Evolutionary conservation across 768 basidiomycete genomes (phyloP).

Genomic region (Filobasidium wieringae): DNA sequence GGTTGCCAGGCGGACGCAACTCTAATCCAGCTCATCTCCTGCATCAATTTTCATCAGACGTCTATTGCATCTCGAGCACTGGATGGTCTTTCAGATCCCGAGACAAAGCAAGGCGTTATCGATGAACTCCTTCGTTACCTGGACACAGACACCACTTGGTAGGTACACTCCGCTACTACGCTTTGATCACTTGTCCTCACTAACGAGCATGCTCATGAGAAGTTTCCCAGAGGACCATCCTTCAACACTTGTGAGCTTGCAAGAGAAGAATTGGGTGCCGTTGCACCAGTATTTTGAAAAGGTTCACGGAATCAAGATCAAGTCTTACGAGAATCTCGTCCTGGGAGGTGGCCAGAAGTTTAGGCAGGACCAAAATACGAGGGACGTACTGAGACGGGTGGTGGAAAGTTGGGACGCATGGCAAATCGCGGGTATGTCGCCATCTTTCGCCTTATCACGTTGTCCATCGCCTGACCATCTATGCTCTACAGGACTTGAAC

Average conservation of each 20-base stretch:
- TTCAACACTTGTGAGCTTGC: conserved; percentile 59
- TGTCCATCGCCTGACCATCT: not conserved
- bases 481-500: conserved; percentile 85
- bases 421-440: conserved; percentile 70
- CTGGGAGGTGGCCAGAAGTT: conserved; percentile 61
- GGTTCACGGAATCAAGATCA: conserved; percentile 56
- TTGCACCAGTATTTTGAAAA: conserved; percentile 64
- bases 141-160: conserved; percentile 68
- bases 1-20: not conserved
- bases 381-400: conserved; percentile 49
- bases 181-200: not conserved
- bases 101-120: conserved; percentile 52
- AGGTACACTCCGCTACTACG: conserved; percentile 2
- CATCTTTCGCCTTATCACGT: not conserved
- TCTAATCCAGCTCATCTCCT: not conserved
- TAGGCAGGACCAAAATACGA: conserved; percentile 59
- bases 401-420: conserved; percentile 60
- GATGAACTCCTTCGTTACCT: conserved; percentile 66
- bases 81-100: conserved; percentile 50
- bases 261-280: conserved; percentile 77
- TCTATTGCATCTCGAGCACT: conserved; percentile 81
- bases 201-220: not conserved
- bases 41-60: conserved; percentile 48
- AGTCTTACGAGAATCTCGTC: conserved; percentile 34
- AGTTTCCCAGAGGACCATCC: conserved; percentile 79